Evolutionary conservation across 1,284 basidiomycete genomes (phyloP), one percentile per base, ranked within the genome.

Genomic region (Chalciporus sp.): DNA sequence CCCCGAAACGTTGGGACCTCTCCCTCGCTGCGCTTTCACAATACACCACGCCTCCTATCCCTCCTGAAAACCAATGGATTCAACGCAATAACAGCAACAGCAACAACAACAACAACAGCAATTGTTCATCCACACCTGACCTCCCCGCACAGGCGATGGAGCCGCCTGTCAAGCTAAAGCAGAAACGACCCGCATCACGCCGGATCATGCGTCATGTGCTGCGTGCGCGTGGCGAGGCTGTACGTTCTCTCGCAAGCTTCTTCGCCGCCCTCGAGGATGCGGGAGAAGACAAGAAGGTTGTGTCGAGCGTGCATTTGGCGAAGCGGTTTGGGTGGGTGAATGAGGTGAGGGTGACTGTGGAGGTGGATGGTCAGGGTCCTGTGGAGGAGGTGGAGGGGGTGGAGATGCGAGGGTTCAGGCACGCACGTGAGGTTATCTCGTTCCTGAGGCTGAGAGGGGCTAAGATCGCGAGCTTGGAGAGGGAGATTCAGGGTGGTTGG

Each of bases 191-290:
- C 1, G 86, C 92, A 2, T 88, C 91, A 7, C 84, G 92, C 40
- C 80, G 85, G 43, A 84, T 96, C 54, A 86, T 96, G 61, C 86
- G 90, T 19, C 92, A 95, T 72, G 89, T 95, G 47, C 76, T 95
- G 47, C 82, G 90, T 23, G 86, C 88, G 20, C 86, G 93, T 16
- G 80, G 86, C 4, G 85, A 92, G 65, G 92, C 92, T 14, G 81
- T 86, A 23, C 84, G 84, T 54, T 84, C 86, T 4, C 81, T 95
- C 14, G 84, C 86, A 6, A 70, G 73, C 43, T 86, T 91, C 64
- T 82, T 95, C 53, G 78, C 83, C 43, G 80, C 87, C 55, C 75
- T 95, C 29, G 84, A 88, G 56, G 71, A 67, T 12, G 66, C 67
- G 43, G 76, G 76, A 5, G 72, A 70, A 42, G 67, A 70, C 43